Percentiles rank a stretch among this genome's conserved stretches.
Conservation (phyloP, 2,329 filamentous ascomycete genomes). For the Verticillium isaacii region DNA sequence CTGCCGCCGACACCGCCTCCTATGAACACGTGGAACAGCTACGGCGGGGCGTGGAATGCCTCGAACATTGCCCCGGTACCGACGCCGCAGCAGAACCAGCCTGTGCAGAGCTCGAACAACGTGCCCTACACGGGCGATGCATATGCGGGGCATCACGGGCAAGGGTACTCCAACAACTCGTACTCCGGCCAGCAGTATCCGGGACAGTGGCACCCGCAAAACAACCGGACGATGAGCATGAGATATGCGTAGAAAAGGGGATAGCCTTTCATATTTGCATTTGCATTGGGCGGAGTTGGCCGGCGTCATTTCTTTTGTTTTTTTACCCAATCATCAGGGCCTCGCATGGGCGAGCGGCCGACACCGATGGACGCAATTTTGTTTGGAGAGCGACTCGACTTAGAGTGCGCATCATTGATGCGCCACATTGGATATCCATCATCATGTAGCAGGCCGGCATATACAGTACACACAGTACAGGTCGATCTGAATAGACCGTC, state of each 20-base stretch:
- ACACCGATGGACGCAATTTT: background rate
- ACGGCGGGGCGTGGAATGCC: slow-evolving; percentile 8
- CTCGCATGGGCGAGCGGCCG: background rate
- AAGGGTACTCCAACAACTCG: background rate
- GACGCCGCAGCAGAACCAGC: background rate
- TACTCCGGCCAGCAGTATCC: slow-evolving; percentile 5
- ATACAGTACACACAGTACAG: background rate
- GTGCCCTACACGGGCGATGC: background rate
- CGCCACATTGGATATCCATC: background rate
- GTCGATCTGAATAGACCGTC: slow-evolving; percentile 4
- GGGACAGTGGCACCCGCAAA: slow-evolving; percentile 8
- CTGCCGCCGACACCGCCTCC: slow-evolving; percentile 14
- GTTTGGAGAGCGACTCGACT: background rate
- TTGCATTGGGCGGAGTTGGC: slow-evolving; percentile 11
- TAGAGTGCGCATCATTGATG: background rate
- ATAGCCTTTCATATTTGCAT: slow-evolving; percentile 8
- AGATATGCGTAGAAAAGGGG: slow-evolving; percentile 15
- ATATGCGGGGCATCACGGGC: background rate
- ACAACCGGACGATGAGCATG: slow-evolving; percentile 9
- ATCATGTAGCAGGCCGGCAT: slow-evolving; percentile 5
- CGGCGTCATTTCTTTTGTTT: slow-evolving; percentile 6
- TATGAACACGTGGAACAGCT: slow-evolving; percentile 12
- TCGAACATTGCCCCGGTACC: slow-evolving; percentile 4
- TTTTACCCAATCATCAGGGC: background rate
- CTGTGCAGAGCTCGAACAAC: background rate